A percentile compares a stretch with the other conserved stretches of the same genome.
Evolutionary conservation across 2,329 filamentous ascomycete species (phyloP).

Genomic region (Trichoderma brevicompactum): DNA sequence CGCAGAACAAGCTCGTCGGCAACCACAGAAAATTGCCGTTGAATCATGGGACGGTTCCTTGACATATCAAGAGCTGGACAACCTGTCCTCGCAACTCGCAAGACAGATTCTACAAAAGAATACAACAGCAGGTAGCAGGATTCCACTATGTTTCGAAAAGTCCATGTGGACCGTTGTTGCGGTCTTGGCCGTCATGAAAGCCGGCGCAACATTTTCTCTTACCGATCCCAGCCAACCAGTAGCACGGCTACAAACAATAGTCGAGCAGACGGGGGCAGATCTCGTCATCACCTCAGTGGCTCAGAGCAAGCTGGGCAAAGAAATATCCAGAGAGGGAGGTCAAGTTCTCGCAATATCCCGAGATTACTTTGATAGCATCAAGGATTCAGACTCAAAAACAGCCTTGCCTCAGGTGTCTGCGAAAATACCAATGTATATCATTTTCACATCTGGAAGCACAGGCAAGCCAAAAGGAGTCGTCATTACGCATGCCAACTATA

Average conservation of each 20-base stretch:
- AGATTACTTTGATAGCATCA: slow-evolving; percentile 34
- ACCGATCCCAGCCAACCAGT: slow-evolving; percentile 54
- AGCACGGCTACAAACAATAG: slow-evolving; percentile 50
- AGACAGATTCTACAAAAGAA: slow-evolving; percentile 45
- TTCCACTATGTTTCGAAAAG: slow-evolving; percentile 58
- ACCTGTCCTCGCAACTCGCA: slow-evolving; percentile 49
- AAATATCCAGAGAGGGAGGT: slow-evolving; percentile 42
- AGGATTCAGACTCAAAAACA: slow-evolving; percentile 28
- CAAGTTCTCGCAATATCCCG: slow-evolving; percentile 43
- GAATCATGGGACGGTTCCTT: slow-evolving; percentile 55
- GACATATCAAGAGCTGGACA: slow-evolving; percentile 52
- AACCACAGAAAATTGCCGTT: slow-evolving; percentile 50
- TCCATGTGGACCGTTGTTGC: slow-evolving; percentile 52
- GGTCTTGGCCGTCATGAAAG: slow-evolving; percentile 53
- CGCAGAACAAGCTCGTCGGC: slow-evolving; percentile 42
- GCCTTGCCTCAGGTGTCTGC: slow-evolving; percentile 48
- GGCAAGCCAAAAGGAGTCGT: slow-evolving; percentile 67
- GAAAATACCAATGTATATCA: slow-evolving; percentile 55
- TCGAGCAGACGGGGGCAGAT: slow-evolving; percentile 48
- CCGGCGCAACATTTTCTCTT: slow-evolving; percentile 53
- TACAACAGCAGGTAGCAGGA: slow-evolving; percentile 45
- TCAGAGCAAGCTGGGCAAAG: slow-evolving; percentile 45
- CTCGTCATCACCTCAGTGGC: slow-evolving; percentile 48
- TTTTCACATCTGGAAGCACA: slow-evolving; percentile 69
- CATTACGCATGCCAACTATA: slow-evolving; percentile 53